Conservation (phyloP, 2,329 filamentous ascomycete species). For the Claviceps sp. region DNA sequence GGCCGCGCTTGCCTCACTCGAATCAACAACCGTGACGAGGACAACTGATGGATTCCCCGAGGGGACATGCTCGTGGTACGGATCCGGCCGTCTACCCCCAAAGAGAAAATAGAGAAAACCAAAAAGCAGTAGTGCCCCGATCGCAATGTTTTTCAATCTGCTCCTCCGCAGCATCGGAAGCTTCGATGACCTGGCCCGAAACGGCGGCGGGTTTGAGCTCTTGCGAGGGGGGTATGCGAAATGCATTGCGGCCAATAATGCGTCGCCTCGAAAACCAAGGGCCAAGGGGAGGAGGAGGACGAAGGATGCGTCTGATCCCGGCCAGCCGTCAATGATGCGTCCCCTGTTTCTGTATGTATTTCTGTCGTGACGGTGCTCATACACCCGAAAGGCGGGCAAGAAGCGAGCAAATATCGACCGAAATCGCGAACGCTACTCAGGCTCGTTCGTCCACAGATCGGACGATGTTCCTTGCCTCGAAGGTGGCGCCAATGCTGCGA, state of each 20-base stretch:
- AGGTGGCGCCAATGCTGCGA: not conserved
- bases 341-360: not conserved
- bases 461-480: not conserved
- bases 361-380: not conserved
- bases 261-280: not conserved
- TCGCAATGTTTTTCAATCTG: slow-evolving; percentile 44
- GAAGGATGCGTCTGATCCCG: not conserved
- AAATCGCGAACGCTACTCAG: not conserved
- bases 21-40: slow-evolving; percentile 74
- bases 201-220: slow-evolving; percentile 62
- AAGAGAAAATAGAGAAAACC: slow-evolving; percentile 49
- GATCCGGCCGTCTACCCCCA: slow-evolving; percentile 14
- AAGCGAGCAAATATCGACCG: not conserved
- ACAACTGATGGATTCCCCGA: slow-evolving; percentile 53
- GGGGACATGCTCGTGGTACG: slow-evolving; percentile 25
- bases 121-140: slow-evolving; percentile 41
- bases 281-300: not conserved
- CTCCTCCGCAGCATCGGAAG: slow-evolving; percentile 43
- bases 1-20: slow-evolving; percentile 44
- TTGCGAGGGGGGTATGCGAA: slow-evolving; percentile 83
- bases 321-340: not conserved
- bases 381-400: not conserved
- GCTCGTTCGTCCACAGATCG: not conserved
- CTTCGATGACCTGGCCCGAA: slow-evolving; percentile 46
- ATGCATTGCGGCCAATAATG: slow-evolving; percentile 49